Conservation (phyloP, 2,329 filamentous ascomycete genomes). For the Onygena corvina region DNA sequence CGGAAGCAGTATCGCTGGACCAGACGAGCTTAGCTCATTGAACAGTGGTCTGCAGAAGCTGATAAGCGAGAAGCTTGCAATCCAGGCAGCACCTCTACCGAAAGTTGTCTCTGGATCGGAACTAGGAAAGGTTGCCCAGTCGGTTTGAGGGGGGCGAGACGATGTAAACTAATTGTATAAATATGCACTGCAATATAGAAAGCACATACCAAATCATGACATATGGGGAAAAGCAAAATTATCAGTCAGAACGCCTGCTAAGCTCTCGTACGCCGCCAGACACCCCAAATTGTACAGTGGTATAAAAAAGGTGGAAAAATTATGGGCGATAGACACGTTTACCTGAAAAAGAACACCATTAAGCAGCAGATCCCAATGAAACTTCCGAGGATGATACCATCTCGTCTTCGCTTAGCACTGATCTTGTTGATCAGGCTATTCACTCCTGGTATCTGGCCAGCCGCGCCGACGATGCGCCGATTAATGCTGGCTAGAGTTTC, state of each 20-base stretch:
- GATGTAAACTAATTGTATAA: constrained; percentile 5
- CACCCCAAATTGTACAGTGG: constrained; percentile 1
- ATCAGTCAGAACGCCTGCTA: constrained; percentile 6
- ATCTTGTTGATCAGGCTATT: constrained; percentile 88
- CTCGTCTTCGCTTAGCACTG: constrained; percentile 84
- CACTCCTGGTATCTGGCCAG: constrained; percentile 82
- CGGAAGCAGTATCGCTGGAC: constrained; percentile 48
- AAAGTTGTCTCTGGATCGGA: background rate
- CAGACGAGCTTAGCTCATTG: constrained; percentile 32
- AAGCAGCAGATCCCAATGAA: constrained; percentile 91
- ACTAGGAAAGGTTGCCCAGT: background rate
- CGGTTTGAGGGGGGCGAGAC: background rate
- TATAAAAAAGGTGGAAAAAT: background rate
- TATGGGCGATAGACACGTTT: constrained; percentile 19
- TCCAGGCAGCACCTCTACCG: background rate
- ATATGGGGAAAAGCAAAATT: background rate
- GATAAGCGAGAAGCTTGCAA: constrained; percentile 29
- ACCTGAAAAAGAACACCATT: constrained; percentile 69
- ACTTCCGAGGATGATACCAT: constrained; percentile 80
- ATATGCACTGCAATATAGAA: background rate
- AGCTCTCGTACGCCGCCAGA: background rate
- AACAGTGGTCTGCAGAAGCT: constrained; percentile 33
- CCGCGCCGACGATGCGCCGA: constrained; percentile 74
- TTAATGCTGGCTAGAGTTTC: constrained; percentile 85
- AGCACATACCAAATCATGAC: background rate